These are phyloP conservation scores for Aspergillus nanangensis DNA, from an alignment of 495 filamentous ascomycete genomes.

Conservation along the genomic window DNA sequence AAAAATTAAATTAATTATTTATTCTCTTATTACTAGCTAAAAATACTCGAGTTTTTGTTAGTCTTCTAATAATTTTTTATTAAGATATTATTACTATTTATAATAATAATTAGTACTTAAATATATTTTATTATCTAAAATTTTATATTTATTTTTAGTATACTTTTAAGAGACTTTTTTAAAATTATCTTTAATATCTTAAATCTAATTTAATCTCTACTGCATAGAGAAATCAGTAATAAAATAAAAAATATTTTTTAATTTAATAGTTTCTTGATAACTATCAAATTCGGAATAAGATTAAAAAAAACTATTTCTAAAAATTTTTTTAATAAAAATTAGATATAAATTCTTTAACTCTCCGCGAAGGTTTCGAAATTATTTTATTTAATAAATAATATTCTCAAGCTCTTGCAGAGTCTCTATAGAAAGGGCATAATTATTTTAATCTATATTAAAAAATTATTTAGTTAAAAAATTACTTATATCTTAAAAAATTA, in stretches of 20 bases:
- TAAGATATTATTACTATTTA: not conserved
- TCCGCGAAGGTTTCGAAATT: not conserved
- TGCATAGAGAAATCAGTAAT: no score
- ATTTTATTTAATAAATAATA: constrained; percentile 1
- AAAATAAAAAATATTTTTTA: no score
- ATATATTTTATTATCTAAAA: not conserved
- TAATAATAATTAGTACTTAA: no score
- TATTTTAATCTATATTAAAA: not conserved
- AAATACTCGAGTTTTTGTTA: not conserved
- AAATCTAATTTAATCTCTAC: no score
- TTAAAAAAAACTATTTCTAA: not conserved
- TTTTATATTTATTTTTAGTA: not conserved
- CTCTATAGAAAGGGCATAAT: not conserved
- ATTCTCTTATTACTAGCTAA: not conserved
- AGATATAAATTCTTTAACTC: not conserved
- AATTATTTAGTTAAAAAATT: not conserved
- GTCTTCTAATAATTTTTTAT: not conserved
- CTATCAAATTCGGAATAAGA: not conserved
- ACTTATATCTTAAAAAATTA: not conserved
- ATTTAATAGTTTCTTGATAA: no score
- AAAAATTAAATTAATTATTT: not conserved
- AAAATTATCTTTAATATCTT: not conserved
- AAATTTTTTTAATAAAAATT: not conserved
- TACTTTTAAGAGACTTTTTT: not conserved
- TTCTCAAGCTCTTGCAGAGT: no score